Percentiles rank a stretch among this genome's conserved stretches.
phyloP scores from a whole-genome alignment of 345 rosid species.

The Linum trigynum region DNA sequence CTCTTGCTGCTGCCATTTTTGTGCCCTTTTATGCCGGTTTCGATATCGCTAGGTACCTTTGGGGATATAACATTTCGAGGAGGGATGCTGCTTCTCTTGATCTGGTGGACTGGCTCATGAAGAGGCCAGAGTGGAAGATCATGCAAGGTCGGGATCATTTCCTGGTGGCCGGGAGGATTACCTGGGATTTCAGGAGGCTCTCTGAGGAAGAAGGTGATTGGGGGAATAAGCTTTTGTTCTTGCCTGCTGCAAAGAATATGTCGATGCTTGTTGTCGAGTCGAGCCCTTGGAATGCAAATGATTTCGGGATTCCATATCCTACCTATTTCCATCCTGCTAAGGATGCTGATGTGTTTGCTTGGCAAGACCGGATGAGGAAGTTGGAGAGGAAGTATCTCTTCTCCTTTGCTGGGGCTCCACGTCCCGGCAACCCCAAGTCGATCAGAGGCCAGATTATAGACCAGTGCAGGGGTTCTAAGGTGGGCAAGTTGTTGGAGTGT shows the following conservation, averaged over 20 bases:
- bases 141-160: slow-evolving; percentile 88
- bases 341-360: slow-evolving; percentile 61
- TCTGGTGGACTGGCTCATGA: slow-evolving; percentile 77
- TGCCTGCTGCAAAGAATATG: slow-evolving; percentile 86
- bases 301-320: slow-evolving; percentile 80
- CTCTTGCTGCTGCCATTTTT: slow-evolving; percentile 72
- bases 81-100: slow-evolving; percentile 83
- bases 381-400: slow-evolving; percentile 81
- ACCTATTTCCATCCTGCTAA: slow-evolving; percentile 83
- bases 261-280: slow-evolving; percentile 93
- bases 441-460: slow-evolving; percentile 78
- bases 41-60: slow-evolving; percentile 70
- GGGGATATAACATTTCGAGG: slow-evolving; percentile 63
- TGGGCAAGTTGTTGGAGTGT: slow-evolving; percentile 65
- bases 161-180: slow-evolving; percentile 79
- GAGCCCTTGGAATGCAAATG: slow-evolving; percentile 90
- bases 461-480: slow-evolving; percentile 50
- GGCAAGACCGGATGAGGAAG: slow-evolving; percentile 82
- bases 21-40: slow-evolving; percentile 91
- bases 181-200: slow-evolving; percentile 90
- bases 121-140: slow-evolving; percentile 75
- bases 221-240: slow-evolving; percentile 84
- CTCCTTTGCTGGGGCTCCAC: slow-evolving; percentile 93
- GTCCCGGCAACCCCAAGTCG: slow-evolving; percentile 59
- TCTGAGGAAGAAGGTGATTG: slow-evolving; percentile 62